Evolutionary conservation across 805 yeast genomes (phyloP), one percentile per base, ranked within the genome.

Genomic region (Saccharomycopsis capsularis): DNA sequence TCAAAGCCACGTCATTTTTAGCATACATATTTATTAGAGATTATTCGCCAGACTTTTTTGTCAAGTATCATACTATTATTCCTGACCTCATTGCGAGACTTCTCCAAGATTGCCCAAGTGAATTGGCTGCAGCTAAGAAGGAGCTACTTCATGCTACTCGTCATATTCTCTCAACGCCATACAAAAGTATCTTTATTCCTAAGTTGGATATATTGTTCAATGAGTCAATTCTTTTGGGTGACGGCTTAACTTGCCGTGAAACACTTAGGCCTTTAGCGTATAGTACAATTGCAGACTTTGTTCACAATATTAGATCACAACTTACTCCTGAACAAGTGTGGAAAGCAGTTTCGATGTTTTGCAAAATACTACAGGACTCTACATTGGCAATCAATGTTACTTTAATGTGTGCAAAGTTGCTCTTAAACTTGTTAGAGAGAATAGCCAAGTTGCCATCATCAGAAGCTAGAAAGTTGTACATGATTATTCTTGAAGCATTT

Each of bases 21-120:
- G 98, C 98, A 0, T 93, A 90, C 63, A 88, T 90, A 1, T 83
- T 85, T 56, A 81, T 95, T 38, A 76, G 98, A 53, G 88, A 95
- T 16, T 85, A 81, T 59, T 81, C 95, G 2, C 76, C 79, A 32
- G 80, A 79, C 36, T 71, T 83, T 47, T 64, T 85, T 52, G 73
- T 73, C 51, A 65, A 66, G 36, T 76, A 79, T 56, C 76, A 80
- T 34, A 69, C 68, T 3, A 73, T 77, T 36, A 87, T 93, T 6
- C 99, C 99, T 0, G 95, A 86, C 52, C 76, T 90, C 48, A 85
- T 93, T 36, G 76, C 90, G 47, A 71, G 98, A 55, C 68, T 93
- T 36, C 68, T 93, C 36, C 95, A 90, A 64, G 98, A 95, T 63
- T 93, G 98, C 63, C 99, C 99, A 2, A 81, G 93, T 16, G 98